Conservation (phyloP, 2,329 filamentous ascomycete genomes). For the Botrytis squamosa region DNA sequence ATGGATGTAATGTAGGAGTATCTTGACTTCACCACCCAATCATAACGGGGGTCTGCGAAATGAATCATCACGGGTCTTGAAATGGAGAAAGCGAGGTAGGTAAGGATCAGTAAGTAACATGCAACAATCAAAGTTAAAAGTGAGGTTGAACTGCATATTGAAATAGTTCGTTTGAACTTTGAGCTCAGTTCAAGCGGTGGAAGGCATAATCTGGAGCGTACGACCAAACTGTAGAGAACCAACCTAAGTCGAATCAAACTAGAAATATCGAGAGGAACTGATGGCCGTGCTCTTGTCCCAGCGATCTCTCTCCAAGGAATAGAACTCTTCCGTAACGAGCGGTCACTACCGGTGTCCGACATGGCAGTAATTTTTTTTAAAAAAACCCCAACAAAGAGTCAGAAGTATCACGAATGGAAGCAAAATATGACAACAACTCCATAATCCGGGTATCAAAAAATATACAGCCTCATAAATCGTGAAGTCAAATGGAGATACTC, state of each 20-base stretch:
- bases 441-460: constrained; percentile 18
- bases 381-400: neutral
- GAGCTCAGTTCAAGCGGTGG: neutral
- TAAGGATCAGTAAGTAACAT: neutral
- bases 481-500: constrained; percentile 1
- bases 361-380: neutral
- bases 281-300: neutral
- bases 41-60: neutral
- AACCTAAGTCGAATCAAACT: neutral
- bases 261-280: neutral
- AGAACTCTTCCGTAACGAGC: neutral
- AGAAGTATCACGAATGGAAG: neutral
- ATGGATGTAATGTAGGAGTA: neutral
- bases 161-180: neutral
- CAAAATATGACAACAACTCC: constrained; percentile 6
- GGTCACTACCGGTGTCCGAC: neutral
- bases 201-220: neutral
- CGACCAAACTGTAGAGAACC: fast-evolving
- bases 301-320: neutral
- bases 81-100: neutral
- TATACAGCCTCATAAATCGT: constrained; percentile 12
- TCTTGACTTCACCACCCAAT: neutral
- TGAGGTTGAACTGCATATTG: neutral
- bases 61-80: neutral
- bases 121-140: neutral